Evolutionary conservation across 352 stramenopile species (phyloP).

Genomic region (Peronospora belbahrii): DNA sequence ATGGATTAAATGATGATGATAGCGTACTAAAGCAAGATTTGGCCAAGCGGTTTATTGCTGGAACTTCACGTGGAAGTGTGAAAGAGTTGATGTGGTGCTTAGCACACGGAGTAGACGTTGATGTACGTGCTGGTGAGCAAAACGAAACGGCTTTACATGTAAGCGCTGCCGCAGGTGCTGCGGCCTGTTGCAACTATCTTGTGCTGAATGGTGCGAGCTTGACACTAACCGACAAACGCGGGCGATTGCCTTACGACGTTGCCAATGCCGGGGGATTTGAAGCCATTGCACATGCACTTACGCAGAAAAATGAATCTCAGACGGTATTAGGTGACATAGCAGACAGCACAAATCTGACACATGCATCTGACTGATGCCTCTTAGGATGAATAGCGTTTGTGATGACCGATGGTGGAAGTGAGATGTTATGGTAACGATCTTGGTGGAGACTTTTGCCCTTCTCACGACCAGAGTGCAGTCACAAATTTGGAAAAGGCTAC

Average conservation of each 20-base stretch:
- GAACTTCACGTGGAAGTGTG: conserved; percentile 32
- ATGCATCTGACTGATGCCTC: not conserved
- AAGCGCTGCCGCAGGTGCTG: conserved; percentile 29
- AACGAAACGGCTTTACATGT: conserved; percentile 57
- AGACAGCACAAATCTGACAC: not conserved
- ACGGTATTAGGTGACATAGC: conserved; percentile 37
- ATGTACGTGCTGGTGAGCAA: conserved; percentile 34
- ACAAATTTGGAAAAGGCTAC: too few species aligned
- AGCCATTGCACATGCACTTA: conserved; percentile 50
- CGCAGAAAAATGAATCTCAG: conserved; percentile 68
- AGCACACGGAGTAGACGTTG: conserved; percentile 75
- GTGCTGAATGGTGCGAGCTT: conserved; percentile 74
- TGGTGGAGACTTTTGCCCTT: conserved; percentile 30
- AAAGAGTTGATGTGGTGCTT: conserved; percentile 70
- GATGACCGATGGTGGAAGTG: not conserved
- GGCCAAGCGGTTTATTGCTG: conserved; percentile 39
- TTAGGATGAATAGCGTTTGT: not conserved
- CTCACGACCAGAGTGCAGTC: conserved; percentile 17
- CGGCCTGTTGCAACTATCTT: conserved; percentile 65
- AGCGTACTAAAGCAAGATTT: conserved; percentile 27
- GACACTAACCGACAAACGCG: conserved; percentile 35
- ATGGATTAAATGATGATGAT: conserved; percentile 20
- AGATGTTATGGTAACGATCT: conserved; percentile 18
- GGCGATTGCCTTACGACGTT: conserved; percentile 48
- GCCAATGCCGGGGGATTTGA: conserved; percentile 56